Evolutionary conservation across 2,329 filamentous ascomycete species (phyloP).

Genomic region (Thermothelomyces thermophilus): DNA sequence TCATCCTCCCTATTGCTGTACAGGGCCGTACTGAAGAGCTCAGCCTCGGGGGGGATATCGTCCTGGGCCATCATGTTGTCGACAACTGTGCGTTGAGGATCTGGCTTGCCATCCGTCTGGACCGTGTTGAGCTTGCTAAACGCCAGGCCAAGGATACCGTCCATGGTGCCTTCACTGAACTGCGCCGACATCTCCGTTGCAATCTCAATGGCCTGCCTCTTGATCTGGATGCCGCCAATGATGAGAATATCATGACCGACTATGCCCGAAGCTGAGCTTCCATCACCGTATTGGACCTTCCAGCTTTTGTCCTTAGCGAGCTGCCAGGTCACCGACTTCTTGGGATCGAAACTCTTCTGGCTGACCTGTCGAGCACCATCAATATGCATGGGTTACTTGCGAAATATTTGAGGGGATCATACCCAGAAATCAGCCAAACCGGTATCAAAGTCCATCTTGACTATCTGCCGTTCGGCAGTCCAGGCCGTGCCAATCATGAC

Average conservation of each 20-base stretch:
- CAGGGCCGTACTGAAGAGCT: conserved; percentile 60
- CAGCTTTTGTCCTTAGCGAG: conserved; percentile 36
- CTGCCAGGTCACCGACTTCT: conserved; percentile 56
- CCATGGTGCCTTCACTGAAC: conserved; percentile 50
- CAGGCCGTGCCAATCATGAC: conserved; percentile 52
- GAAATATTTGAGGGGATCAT: conserved; percentile 20
- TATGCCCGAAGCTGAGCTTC: conserved; percentile 56
- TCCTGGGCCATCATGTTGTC: conserved; percentile 59
- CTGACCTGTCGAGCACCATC: conserved; percentile 4
- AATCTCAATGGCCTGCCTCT: conserved; percentile 58
- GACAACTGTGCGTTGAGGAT: conserved; percentile 53
- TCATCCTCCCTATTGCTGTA: conserved; percentile 48
- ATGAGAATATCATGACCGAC: conserved; percentile 58
- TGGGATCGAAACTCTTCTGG: conserved; percentile 48
- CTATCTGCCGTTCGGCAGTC: conserved; percentile 46
- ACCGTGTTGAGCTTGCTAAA: conserved; percentile 60
- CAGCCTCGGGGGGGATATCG: conserved; percentile 40
- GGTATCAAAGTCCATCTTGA: conserved; percentile 63
- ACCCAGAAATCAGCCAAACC: conserved; percentile 66
- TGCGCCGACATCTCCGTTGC: conserved; percentile 52
- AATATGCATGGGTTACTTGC: not conserved
- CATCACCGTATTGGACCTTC: conserved; percentile 63
- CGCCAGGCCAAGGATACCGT: conserved; percentile 62
- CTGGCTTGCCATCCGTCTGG: conserved; percentile 33
- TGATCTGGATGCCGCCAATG: conserved; percentile 55